Base-by-base conservation (phyloP, 2,329 filamentous ascomycete genomes). In the Talaromyces marneffei region DNA sequence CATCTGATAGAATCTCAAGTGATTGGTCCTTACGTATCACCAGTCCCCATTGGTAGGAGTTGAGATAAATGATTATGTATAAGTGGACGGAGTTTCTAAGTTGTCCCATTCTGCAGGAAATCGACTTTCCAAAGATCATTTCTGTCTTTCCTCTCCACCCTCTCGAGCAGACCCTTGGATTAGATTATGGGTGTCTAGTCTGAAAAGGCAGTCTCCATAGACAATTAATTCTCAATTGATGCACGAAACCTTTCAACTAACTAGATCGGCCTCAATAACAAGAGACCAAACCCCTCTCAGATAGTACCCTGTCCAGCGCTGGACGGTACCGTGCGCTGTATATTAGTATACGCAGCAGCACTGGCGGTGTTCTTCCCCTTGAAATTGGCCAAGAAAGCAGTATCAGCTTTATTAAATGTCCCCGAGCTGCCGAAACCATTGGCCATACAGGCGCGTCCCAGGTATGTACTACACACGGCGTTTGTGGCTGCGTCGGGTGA, bases 281-380 rank as follows among this genome's bases (percentile, higher is more conserved):
- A n/a, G n/a, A 33, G 5, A 2, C 10, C n/a, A n/a, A 53, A 10
- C 2, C 35, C 20, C 52, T n/a, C 31, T 39, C 29, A 56, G 60
- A 79, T 69, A 57, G 72, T 77, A 29, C 81, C 81, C 63, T 82
- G 76, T 8, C 81, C 81, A 65, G 80, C 80, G 42, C 70, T 75
- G 61, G 67, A 72, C 16, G 68, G 67, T 55, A 80, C 75, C 40
- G 64, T 74, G 57, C 75, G 70, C 64, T 72, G 76, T 27, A 71
- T 71, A 50, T 66, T 67, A 54, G 72, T 72, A 52, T 72, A 72
- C 27, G 74, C 66, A 14, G 66, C 61, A 14, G 81, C 79, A 61
- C 74, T 66, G 12, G 83, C 83, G 65, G 84, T 69, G 63, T 77
- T 81, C 78, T 83, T 82, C 63, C 81, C 81, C 54, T 73, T 71